Evolutionary conservation across 805 yeast species (phyloP).

Genomic region (Candida manassasensis): DNA sequence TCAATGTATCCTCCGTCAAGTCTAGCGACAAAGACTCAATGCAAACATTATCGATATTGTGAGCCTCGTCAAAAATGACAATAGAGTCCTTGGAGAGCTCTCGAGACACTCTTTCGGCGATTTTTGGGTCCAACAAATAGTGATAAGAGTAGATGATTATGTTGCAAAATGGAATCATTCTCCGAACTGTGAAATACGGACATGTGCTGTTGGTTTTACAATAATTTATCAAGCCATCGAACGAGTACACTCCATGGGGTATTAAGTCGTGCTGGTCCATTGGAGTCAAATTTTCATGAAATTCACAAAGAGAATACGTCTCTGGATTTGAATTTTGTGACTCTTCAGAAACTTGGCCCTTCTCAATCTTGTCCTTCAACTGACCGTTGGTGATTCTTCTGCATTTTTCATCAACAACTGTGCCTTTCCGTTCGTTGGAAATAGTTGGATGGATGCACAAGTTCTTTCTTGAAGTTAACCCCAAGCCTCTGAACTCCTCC

Average conservation of each 20-base stretch:
- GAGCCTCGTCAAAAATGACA: constrained; percentile 97
- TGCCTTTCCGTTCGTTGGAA: constrained; percentile 83
- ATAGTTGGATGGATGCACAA: constrained; percentile 87
- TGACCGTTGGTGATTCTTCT: constrained; percentile 92
- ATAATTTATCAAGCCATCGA: constrained; percentile 73
- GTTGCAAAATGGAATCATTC: constrained; percentile 94
- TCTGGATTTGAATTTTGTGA: constrained; percentile 44
- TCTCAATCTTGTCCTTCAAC: constrained; percentile 59
- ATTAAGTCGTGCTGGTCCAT: constrained; percentile 83
- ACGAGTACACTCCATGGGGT: constrained; percentile 92
- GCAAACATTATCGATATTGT: constrained; percentile 97
- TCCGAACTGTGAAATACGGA: constrained; percentile 95
- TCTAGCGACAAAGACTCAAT: constrained; percentile 92
- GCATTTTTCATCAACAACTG: constrained; percentile 93
- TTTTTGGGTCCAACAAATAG: constrained; percentile 92
- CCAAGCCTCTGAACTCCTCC: constrained; percentile 92
- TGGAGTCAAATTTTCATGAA: constrained; percentile 84
- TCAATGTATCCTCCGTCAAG: constrained; percentile 82
- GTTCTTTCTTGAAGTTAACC: constrained; percentile 91
- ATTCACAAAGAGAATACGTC: constrained; percentile 58
- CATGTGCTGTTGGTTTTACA: constrained; percentile 80
- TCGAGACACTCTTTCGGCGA: constrained; percentile 89
- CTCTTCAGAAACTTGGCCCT: constrained; percentile 45
- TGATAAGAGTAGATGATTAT: constrained; percentile 95
- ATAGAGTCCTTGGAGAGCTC: constrained; percentile 91